Evolutionary conservation across 805 yeast species (phyloP).

Genomic region (Yarrowia sp.): DNA sequence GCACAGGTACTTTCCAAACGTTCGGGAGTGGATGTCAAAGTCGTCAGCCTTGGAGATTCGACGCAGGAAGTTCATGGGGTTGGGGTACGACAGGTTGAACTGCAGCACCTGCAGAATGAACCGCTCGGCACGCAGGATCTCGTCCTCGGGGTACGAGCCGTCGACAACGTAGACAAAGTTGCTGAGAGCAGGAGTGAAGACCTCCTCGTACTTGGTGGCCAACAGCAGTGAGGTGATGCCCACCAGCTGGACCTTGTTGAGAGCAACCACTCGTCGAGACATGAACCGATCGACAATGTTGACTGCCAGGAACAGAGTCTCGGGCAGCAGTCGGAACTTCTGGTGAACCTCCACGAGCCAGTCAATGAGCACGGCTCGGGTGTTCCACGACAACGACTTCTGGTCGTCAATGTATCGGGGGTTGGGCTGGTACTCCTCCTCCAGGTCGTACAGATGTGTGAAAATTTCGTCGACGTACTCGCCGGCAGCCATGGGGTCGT

Average conservation of each 20-base stretch:
- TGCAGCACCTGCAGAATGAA: conserved; percentile 72
- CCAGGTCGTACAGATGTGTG: conserved; percentile 75
- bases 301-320: conserved; percentile 81
- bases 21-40: conserved; percentile 82
- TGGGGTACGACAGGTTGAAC: conserved; percentile 82
- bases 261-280: conserved; percentile 73
- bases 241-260: conserved; percentile 80
- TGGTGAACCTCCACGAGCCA: conserved; percentile 92
- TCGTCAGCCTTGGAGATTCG: conserved; percentile 90
- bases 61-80: conserved; percentile 87
- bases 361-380: conserved; percentile 88
- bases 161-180: conserved; percentile 89
- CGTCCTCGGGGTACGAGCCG: conserved; percentile 81
- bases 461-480: conserved; percentile 91
- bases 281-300: conserved; percentile 88
- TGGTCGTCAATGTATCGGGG: conserved; percentile 65
- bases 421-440: conserved; percentile 71
- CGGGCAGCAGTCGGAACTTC: conserved; percentile 82
- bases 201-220: conserved; percentile 94
- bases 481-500: conserved; percentile 76
- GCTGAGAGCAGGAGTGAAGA: conserved; percentile 81
- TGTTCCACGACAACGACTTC: conserved; percentile 73
- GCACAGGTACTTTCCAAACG: conserved; percentile 81
- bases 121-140: conserved; percentile 82
- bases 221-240: conserved; percentile 87